Evolutionary conservation across 2,329 filamentous ascomycete species (phyloP), one percentile per base, ranked within the genome.

Genomic region (Aspergillus sergii): DNA sequence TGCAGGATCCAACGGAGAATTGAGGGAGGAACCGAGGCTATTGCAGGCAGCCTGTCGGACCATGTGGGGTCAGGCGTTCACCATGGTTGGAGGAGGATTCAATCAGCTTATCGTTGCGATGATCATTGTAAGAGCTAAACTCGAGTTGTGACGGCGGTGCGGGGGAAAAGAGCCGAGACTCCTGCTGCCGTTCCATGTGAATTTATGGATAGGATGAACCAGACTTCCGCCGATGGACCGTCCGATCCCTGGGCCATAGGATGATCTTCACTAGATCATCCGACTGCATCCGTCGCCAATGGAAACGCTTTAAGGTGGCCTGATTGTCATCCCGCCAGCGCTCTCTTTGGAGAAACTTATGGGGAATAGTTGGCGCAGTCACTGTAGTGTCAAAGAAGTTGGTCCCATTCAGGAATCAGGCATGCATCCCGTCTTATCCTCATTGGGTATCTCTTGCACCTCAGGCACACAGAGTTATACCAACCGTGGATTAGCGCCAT

Each of bases 81-180:
- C 46, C 3, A 4, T 28, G 14, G 46, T 19, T 50, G 46, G 16
- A 50, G 3, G 7, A 50, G 23, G 23, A 50, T 30, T 30, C 23
- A 9, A 30, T 50, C 46, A 50, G 26, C 46, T 19, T 26, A 30
- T 30, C 26, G 8, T 9, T 28, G 45, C 21, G 23, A 28, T 28
- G 45, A 48, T 48, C 43, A 14, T 26, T 26, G 45, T 16, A 48
- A 23, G 45, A 28, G 9, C 19, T 58, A 19, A 34, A 28, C 11
- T n/a, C 26, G 21, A 30, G 10, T 43, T 45, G 54, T 23, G 3
- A 16, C 23, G 7, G 26, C 23, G 9, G 30, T 58, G 57, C 57
- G 57, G 57, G 56, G 36, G 36, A 23, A 50, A 46, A 36, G 57
- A 58, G 57, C 43, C 43, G 43, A 50, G 30, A n/a, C 30, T 23